Base-by-base conservation (phyloP, 768 basidiomycete genomes). In the Imleria badia region DNA sequence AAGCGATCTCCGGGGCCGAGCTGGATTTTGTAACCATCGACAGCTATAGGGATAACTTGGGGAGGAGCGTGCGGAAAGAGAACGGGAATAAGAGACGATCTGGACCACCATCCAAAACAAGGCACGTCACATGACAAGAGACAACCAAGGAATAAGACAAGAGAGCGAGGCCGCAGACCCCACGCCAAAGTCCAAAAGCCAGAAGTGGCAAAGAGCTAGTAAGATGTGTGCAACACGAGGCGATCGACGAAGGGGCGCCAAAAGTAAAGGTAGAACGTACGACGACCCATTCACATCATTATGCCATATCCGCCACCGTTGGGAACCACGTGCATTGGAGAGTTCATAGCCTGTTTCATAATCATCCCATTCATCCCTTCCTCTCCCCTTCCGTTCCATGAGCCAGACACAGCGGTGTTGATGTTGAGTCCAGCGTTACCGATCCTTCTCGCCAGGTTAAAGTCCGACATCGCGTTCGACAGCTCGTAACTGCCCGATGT, bases 281-380 rank as follows among this genome's bases (percentile, higher is more conserved):
- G 47, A 45, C 30, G 34, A 36, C 41, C 34, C 36, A 34, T 34
- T 70, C 55, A 72, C 59, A 78, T 60, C 71, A 78, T 76, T 54
- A 74, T 62, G 31, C 68, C 67, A 66, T 75, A 78, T 53, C 69
- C 75, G 39, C 68, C 69, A 49, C 58, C 63, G 55, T 71, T 75
- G 50, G 75, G 65, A 45, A 73, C 72, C 31, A 76, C 67, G 44
- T 71, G 73, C 56, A 78, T 75, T 11, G 76, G 68, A 20, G 66
- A 60, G 44, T 64, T 61, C 60, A 74, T 66, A 34, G 65, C 63
- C 50, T 68, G 68, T 54, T 72, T 73, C 66, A 70, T 70, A 39
- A 63, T 59, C 69, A 75, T 68, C 52, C 59, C 65, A 45, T 67
- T 70, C 62, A 72, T 69, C 48, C 64, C 66, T 13, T 73, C 68